These are phyloP conservation scores for Earliella scabrosa DNA, from an alignment of 1,284 basidiomycete genomes.

Conservation along the genomic window DNA sequence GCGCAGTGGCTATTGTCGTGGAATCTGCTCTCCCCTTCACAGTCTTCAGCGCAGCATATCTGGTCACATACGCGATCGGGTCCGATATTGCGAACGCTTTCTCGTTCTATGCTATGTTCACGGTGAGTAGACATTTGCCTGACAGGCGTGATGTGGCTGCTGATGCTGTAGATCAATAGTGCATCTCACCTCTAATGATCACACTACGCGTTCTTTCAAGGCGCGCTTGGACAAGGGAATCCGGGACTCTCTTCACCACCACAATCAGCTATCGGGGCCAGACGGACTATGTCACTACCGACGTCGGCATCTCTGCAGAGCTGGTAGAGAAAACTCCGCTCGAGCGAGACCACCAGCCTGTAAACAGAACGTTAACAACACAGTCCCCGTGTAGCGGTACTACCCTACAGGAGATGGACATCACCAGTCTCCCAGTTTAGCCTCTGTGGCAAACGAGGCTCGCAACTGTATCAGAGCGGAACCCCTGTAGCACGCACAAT, in stretches of 20 bases:
- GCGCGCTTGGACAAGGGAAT: conserved; percentile 32
- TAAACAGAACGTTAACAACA: not conserved
- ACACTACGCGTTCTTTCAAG: conserved; percentile 38
- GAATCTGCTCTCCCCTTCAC: conserved; percentile 29
- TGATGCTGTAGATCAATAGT: too few relatives aligned
- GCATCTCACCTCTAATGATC: conserved; percentile 38
- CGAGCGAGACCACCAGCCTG: not conserved
- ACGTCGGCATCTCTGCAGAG: not conserved
- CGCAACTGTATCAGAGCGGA: too few relatives aligned
- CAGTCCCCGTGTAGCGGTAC: not conserved
- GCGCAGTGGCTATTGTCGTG: conserved; percentile 21
- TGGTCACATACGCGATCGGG: conserved; percentile 23
- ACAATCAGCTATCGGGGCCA: conserved; percentile 21
- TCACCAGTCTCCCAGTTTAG: not conserved
- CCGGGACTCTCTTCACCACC: conserved; percentile 15
- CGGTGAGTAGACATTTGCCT: conserved; percentile 20
- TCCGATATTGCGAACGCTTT: conserved; percentile 22
- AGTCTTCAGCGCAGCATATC: conserved; percentile 19
- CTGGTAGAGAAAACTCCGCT: not conserved
- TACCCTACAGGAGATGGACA: not conserved
- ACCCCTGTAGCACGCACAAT: too few relatives aligned
- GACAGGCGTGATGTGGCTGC: too few relatives aligned
- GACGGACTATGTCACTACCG: conserved; percentile 10
- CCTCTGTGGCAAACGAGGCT: too few relatives aligned
- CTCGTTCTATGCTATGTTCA: conserved; percentile 28